These are phyloP conservation scores for Astrephomene gubernaculifera DNA, from an alignment of 139 green algal species.

Conservation along the genomic window DNA sequence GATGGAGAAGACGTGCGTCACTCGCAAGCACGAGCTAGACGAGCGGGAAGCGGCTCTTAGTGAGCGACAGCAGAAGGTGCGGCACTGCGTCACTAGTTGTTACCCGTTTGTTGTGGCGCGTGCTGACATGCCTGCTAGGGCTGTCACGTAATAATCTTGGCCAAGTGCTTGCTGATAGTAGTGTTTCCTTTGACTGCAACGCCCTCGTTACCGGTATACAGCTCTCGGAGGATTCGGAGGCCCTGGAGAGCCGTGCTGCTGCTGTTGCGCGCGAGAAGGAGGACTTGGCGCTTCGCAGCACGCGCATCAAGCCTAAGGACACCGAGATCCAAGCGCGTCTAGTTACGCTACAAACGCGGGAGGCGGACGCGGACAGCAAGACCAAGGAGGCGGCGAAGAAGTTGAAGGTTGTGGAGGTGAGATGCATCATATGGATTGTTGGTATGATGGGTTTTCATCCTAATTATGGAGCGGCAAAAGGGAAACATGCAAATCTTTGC, in stretches of 20 bases:
- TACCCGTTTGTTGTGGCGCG: too few species aligned
- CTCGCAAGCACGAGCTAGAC: conserved; percentile 25
- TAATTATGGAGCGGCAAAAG: neutral
- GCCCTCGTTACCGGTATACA: too few species aligned
- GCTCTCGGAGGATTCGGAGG: neutral
- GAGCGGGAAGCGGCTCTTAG: neutral
- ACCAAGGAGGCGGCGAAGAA: conserved; percentile 20
- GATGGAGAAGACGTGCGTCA: neutral
- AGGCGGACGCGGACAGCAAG: neutral
- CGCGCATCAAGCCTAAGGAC: conserved; percentile 9
- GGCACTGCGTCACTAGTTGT: too few species aligned
- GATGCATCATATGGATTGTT: neutral
- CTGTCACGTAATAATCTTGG: too few species aligned
- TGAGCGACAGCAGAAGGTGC: conserved; percentile 2
- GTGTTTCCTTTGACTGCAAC: too few species aligned
- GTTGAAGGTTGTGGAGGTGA: conserved; percentile 4
- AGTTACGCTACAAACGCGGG: conserved; percentile 9
- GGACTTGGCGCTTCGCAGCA: neutral
- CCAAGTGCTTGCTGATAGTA: too few species aligned
- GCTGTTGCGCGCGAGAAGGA: conserved; percentile 1
- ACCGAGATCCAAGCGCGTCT: neutral
- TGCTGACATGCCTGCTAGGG: too few species aligned
- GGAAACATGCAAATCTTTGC: too few species aligned
- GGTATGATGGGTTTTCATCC: neutral
- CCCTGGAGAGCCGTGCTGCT: neutral